Percentiles rank a stretch among this genome's conserved stretches.
These are phyloP conservation scores for Fraxinus americana DNA, from an alignment of 257 asterid species.

Conservation along the genomic window DNA sequence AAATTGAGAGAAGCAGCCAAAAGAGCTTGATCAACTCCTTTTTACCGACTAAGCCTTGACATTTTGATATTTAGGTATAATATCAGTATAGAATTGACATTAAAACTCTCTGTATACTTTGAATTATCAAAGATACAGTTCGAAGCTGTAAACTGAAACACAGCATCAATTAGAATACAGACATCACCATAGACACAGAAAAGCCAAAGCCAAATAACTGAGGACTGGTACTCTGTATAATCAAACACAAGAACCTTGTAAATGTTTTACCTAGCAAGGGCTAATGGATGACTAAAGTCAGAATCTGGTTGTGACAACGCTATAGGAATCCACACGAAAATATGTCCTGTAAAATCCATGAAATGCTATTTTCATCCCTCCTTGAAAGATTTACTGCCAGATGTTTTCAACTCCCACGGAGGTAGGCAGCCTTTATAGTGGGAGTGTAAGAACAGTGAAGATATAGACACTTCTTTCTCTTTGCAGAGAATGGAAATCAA, in stretches of 20 bases:
- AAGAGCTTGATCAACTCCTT: too few relatives aligned
- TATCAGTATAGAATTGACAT: too few relatives aligned
- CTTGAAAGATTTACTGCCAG: constrained; percentile 45
- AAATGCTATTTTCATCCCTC: constrained; percentile 24
- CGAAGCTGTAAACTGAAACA: not conserved
- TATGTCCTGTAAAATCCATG: not conserved
- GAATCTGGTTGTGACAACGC: not conserved
- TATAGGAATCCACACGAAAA: not conserved
- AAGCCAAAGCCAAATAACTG: not conserved
- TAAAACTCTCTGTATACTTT: too few relatives aligned
- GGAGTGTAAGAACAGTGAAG: constrained; percentile 67
- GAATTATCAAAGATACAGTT: too few relatives aligned
- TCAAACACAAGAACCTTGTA: not conserved
- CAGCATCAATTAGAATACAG: not conserved
- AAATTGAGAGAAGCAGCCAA: too few relatives aligned
- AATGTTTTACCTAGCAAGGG: not conserved
- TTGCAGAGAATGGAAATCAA: constrained; percentile 52
- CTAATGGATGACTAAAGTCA: not conserved
- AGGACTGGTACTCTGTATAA: not conserved
- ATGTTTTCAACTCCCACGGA: constrained; percentile 54
- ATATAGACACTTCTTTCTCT: constrained; percentile 62
- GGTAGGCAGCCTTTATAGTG: constrained; percentile 67
- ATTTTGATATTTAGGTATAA: too few relatives aligned
- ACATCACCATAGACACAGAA: not conserved
- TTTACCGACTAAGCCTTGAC: too few relatives aligned